Conservation (phyloP, 805 yeast species). For the Cyberlindnera xylosilytica region DNA sequence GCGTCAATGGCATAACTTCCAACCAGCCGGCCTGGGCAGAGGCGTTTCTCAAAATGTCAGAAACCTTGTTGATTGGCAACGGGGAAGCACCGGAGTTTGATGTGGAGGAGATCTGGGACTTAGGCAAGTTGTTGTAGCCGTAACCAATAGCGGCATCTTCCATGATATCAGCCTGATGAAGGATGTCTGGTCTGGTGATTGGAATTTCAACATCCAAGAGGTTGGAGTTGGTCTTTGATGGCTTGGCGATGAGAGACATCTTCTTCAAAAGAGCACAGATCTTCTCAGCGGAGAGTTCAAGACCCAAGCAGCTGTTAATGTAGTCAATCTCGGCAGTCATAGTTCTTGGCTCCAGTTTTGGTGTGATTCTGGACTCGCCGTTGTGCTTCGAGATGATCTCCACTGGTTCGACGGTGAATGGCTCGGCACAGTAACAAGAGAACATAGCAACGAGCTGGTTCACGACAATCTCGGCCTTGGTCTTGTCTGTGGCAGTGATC, state of each 20-base stretch:
- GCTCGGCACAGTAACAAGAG: conserved; percentile 76
- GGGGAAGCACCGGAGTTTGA: conserved; percentile 80
- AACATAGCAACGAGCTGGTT: conserved; percentile 95
- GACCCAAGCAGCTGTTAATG: conserved; percentile 92
- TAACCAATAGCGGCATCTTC: conserved; percentile 97
- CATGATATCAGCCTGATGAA: conserved; percentile 97
- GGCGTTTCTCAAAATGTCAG: conserved; percentile 87
- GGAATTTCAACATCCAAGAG: conserved; percentile 59
- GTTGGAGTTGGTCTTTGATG: conserved; percentile 44
- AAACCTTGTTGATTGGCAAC: conserved; percentile 83
- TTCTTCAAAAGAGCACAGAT: conserved; percentile 66
- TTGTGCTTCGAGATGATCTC: conserved; percentile 81
- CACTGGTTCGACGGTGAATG: conserved; percentile 89
- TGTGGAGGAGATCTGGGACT: conserved; percentile 72
- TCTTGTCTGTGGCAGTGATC: conserved; percentile 90
- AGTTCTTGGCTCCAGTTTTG: conserved; percentile 63
- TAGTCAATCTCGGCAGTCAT: conserved; percentile 76
- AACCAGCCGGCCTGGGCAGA: conserved; percentile 94
- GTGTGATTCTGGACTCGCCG: conserved; percentile 69
- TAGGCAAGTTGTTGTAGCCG: conserved; percentile 86
- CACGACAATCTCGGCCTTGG: conserved; percentile 90
- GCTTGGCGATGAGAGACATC: conserved; percentile 74
- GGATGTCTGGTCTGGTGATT: conserved; percentile 90
- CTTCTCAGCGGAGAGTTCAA: conserved; percentile 64
- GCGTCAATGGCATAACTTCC: conserved; percentile 92